Evolutionary conservation across 371 early-diverging fungal genomes (phyloP), one percentile per base, ranked within the genome.

Genomic region (Sporodiniella umbellata): DNA sequence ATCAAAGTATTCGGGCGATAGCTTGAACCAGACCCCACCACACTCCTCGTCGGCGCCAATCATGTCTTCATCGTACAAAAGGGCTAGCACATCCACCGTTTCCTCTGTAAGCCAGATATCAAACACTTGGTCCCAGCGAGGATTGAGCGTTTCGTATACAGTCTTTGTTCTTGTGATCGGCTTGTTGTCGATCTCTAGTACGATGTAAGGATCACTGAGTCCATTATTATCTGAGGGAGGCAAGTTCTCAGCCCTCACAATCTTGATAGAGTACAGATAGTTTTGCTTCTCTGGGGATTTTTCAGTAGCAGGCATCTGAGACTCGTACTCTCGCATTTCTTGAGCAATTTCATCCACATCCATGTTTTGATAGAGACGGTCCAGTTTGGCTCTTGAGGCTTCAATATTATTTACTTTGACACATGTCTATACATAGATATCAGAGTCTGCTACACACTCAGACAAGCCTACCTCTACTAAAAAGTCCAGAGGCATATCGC

Each of bases 111-210:
- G 70, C 48, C 79, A 78, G 1, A 92, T 68, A 50, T 93, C 86
- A 68, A 90, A 93, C n/a, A 86, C 79, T 66, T 96, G 91, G 60
- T 96, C 93, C 96, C 96, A 95, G 6, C 89, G 83, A 10, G 94
- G 94, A 54, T 91, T 92, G 17, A 90, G 55, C 0, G 87, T 76
- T 37, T 89, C 89, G 45, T 75, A 79, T 11, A 89, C 84, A 17
- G 78, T 84, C 25, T 77, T 83, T 33, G 82, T 85, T 48, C 72
- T 76, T 45, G 68, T 85, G 38, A 81, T 76, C 57, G 70, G 69
- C 28, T 64, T 72, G 19, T 67, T 63, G 47, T 77, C 68, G 11
- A 79, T 79, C 37, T 81, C 79, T 26, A 89, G 64, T 12, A 90
- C 77, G 45, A 90, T 85, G 53, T 86, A 89, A 0, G 94, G 91